Conservation (phyloP, 768 basidiomycete genomes). For the Lactarius pseudohatsudake region DNA sequence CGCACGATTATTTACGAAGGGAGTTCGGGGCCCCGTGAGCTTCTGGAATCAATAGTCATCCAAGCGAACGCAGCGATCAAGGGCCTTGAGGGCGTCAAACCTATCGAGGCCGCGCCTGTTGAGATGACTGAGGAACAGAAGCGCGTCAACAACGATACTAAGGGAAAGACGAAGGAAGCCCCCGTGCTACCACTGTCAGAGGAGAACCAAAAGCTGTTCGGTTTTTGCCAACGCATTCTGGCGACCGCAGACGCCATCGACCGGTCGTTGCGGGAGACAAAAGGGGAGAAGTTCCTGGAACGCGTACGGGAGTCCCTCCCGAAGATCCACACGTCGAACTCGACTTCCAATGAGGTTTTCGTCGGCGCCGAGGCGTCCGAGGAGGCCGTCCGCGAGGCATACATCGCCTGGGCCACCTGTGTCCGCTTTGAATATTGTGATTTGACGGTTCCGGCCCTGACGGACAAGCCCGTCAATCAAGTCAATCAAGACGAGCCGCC, state of each 20-base stretch:
- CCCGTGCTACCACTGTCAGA: slow-evolving; percentile 49
- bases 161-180: slow-evolving; percentile 65
- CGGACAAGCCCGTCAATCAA: slow-evolving; percentile 39
- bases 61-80: slow-evolving; percentile 93
- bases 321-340: slow-evolving; percentile 58
- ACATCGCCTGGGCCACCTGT: slow-evolving; percentile 81
- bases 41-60: slow-evolving; percentile 87
- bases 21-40: slow-evolving; percentile 84
- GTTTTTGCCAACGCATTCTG: slow-evolving; percentile 85
- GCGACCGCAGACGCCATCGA: slow-evolving; percentile 84
- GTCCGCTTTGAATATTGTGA: slow-evolving; percentile 93
- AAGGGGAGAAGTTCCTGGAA: slow-evolving; percentile 83
- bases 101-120: slow-evolving; percentile 44
- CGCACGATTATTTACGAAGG: slow-evolving; percentile 88
- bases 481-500: slow-evolving; percentile 54
- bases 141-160: slow-evolving; percentile 68
- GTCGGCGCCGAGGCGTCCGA: slow-evolving; percentile 58
- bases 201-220: slow-evolving; percentile 74
- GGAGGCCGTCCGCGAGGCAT: slow-evolving; percentile 64
- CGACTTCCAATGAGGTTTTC: slow-evolving; percentile 39
- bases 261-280: slow-evolving; percentile 81
- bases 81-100: slow-evolving; percentile 69
- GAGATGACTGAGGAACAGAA: slow-evolving; percentile 90
- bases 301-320: slow-evolving; percentile 76
- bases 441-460: slow-evolving; percentile 50